Conservation (phyloP, 2,329 filamentous ascomycete genomes). For the Cordyceps tenuipes region DNA sequence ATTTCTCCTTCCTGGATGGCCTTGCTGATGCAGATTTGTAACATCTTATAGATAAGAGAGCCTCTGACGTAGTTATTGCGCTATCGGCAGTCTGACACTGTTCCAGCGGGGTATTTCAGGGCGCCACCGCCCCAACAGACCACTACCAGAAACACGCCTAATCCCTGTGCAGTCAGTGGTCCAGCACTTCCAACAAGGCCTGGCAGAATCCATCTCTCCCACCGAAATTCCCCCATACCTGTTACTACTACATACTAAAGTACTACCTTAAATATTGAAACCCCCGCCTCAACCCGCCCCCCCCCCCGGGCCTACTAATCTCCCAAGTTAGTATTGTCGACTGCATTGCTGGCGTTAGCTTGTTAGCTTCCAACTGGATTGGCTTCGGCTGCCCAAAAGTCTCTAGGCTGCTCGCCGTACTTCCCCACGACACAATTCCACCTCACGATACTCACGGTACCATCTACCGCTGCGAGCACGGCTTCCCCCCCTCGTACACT, state of each 20-base stretch:
- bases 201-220: not conserved
- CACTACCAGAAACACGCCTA: not conserved
- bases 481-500: not conserved
- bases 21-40: too few relatives aligned
- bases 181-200: not conserved
- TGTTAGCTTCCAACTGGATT: not conserved
- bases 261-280: too few relatives aligned
- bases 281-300: constrained; percentile 7
- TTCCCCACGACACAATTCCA: constrained; percentile 1
- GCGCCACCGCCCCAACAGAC: not conserved
- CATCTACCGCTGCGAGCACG: not conserved
- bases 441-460: not conserved
- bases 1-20: too few relatives aligned
- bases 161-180: not conserved
- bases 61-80: too few relatives aligned
- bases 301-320: not conserved
- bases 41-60: too few relatives aligned
- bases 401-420: not conserved
- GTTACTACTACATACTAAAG: too few relatives aligned
- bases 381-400: constrained; percentile 3
- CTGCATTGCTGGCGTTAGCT: not conserved
- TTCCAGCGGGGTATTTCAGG: too few relatives aligned
- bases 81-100: too few relatives aligned
- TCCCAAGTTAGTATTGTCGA: not conserved
- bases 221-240: not conserved